Base-by-base conservation (phyloP, 176 grass and related monocot species). In the Cymbopogon citratus region DNA sequence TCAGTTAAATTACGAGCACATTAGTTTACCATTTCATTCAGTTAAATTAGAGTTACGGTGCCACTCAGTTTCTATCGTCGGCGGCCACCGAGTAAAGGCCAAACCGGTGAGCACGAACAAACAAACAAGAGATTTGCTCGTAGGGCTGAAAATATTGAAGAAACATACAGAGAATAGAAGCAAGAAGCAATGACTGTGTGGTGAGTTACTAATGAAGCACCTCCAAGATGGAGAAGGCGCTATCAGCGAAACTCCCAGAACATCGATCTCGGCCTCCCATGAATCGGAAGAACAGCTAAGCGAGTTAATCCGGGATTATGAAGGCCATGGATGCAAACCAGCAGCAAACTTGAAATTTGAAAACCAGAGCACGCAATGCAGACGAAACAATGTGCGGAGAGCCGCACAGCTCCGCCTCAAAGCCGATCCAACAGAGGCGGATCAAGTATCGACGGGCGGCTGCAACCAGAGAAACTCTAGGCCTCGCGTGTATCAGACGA, bases 181-280 rank as follows among this genome's bases (percentile, higher is more conserved):
- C 51, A 60, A 61, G 5, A 13, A 62, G 5, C 11, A 62, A 54
- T 9, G 44, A 19, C 26, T 90, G 91, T 92, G 66, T 65, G 81
- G 84, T 10, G 52, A 92, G 84, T 84, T 87, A 87, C 87, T 92
- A 92, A 92, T 92, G 91, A 85, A 89, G 85, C 81, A 59, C 81
- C 84, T 85, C 87, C 84, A 89, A 14, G 19, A 0, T 2, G 1
- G 13, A 73, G 49, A 70, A 78, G 87, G 84, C 40, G 77, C 85
- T 90, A 92, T 90, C 87, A 92, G 87, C 87, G 84, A 92, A 90
- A 85, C 87, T 87, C 31, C 91, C 87, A 82, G 54, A 75, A 40
- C 77, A 79, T 90, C 44, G 6, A 33, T 92, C 10, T 90, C 14
- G 84, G 91, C 84, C 85, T 92, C 81, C 91, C 81, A 92, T 90